These are phyloP conservation scores for Paramecium sonneborni DNA, from an alignment of 73 alveolate genomes.

Conservation along the genomic window DNA sequence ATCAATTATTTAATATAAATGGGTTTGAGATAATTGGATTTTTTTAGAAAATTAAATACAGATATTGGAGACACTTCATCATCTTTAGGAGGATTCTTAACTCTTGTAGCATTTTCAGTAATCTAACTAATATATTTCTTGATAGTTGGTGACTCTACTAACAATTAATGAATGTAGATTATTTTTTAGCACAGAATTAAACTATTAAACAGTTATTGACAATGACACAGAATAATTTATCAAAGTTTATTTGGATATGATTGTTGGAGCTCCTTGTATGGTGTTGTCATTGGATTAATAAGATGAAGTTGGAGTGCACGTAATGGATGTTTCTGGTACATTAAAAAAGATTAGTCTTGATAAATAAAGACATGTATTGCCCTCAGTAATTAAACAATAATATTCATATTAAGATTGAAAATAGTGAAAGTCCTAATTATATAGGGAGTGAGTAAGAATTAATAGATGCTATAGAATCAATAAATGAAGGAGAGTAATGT, in stretches of 20 bases:
- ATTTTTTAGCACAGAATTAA: not conserved
- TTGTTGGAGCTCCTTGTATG: not conserved
- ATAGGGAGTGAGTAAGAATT: slow-evolving; percentile 53
- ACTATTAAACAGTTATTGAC: slow-evolving; percentile 47
- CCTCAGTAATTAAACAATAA: not conserved
- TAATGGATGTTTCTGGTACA: slow-evolving; percentile 44
- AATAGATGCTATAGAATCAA: slow-evolving; percentile 34
- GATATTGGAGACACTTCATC: slow-evolving; percentile 65
- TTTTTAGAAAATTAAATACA: slow-evolving; percentile 56
- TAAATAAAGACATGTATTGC: not conserved
- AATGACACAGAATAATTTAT: slow-evolving; percentile 25
- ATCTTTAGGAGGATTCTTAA: slow-evolving; percentile 56
- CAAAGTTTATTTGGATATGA: slow-evolving; percentile 20
- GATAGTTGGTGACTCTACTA: not conserved
- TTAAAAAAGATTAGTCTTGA: not conserved
- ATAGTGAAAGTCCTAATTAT: slow-evolving; percentile 28
- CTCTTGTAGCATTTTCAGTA: slow-evolving; percentile 59
- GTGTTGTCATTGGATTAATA: slow-evolving; percentile 33
- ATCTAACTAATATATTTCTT: not conserved
- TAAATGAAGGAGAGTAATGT: slow-evolving; percentile 60
- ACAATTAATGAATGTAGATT: slow-evolving; percentile 8
- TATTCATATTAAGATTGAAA: not conserved
- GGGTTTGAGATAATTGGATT: slow-evolving; percentile 58
- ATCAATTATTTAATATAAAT: not conserved
- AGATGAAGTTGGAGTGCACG: slow-evolving; percentile 44